Evolutionary conservation across 2,329 filamentous ascomycete genomes (phyloP).

Genomic region (Aspergillus melleus): DNA sequence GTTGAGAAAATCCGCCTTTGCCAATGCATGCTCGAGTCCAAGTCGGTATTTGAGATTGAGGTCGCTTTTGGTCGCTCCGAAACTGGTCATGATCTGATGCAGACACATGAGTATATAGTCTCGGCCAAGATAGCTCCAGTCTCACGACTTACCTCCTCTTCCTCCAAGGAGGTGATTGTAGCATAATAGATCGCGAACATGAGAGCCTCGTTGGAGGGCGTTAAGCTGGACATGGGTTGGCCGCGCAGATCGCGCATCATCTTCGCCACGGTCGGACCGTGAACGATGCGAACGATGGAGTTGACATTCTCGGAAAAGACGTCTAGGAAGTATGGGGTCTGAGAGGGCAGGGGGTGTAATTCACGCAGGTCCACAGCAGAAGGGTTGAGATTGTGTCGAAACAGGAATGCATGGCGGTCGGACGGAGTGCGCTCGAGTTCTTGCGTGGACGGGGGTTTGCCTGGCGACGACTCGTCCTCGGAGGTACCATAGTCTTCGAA

Average conservation of each 20-base stretch:
- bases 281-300: conserved; percentile 29
- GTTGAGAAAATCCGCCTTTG: not conserved
- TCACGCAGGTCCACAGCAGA: not conserved
- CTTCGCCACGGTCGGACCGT: conserved; percentile 31
- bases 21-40: not conserved
- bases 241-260: conserved; percentile 36
- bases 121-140: not conserved
- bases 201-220: conserved; percentile 52
- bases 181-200: conserved; percentile 61
- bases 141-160: conserved; percentile 50
- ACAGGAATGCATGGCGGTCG: not conserved
- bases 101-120: not conserved
- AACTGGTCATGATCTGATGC: not conserved
- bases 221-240: conserved; percentile 31
- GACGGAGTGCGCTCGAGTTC: not conserved
- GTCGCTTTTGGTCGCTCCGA: not conserved
- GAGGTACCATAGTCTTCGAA: not conserved
- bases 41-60: not conserved
- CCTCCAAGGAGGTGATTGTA: conserved; percentile 57
- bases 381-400: not conserved
- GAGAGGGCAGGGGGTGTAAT: not conserved
- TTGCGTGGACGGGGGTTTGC: not conserved
- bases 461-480: not conserved
- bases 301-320: conserved; percentile 39
- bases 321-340: not conserved